A percentile compares a stretch with the other conserved stretches of the same genome.
Evolutionary conservation across 2,329 filamentous ascomycete genomes (phyloP).

Genomic region (Rhinocladiella mackenziei): DNA sequence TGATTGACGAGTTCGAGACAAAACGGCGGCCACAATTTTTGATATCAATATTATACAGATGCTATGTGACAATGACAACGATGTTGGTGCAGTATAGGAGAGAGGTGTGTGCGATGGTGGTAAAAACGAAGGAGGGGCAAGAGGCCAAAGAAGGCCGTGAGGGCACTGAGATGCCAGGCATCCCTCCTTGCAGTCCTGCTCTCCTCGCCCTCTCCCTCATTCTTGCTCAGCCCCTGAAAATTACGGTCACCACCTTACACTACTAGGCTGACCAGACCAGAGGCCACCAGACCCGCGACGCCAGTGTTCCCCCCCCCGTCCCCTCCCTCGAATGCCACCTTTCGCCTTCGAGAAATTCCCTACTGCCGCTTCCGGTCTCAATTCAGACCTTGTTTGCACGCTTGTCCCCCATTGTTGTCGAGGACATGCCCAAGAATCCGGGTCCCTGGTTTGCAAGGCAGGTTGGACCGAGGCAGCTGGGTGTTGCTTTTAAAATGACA

Average conservation of each 20-base stretch:
- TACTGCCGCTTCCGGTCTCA: conserved; percentile 8
- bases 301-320: conserved; percentile 4
- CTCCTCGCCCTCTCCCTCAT: conserved; percentile 32
- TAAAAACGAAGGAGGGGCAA: conserved; percentile 20
- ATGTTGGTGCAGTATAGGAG: conserved; percentile 7
- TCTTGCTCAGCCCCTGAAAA: conserved; percentile 14
- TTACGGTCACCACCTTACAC: conserved; percentile 15
- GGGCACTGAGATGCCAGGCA: conserved; percentile 10
- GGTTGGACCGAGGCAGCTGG: neutral
- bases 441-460: neutral
- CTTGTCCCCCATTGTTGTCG: neutral
- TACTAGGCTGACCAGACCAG: too few relatives aligned
- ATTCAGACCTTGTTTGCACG: too few relatives aligned
- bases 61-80: conserved; percentile 8
- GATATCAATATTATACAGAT: conserved; percentile 7
- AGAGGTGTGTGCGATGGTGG: conserved; percentile 11
- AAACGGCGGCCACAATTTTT: conserved; percentile 3
- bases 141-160: neutral
- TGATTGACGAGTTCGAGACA: neutral
- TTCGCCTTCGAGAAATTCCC: conserved; percentile 11
- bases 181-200: conserved; percentile 33
- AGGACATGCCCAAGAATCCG: neutral
- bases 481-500: neutral
- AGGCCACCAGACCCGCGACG: conserved; percentile 10
- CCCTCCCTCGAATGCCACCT: conserved; percentile 4